These are phyloP conservation scores for Lachancea lanzarotensis DNA, from an alignment of 805 yeast genomes.

Conservation along the genomic window DNA sequence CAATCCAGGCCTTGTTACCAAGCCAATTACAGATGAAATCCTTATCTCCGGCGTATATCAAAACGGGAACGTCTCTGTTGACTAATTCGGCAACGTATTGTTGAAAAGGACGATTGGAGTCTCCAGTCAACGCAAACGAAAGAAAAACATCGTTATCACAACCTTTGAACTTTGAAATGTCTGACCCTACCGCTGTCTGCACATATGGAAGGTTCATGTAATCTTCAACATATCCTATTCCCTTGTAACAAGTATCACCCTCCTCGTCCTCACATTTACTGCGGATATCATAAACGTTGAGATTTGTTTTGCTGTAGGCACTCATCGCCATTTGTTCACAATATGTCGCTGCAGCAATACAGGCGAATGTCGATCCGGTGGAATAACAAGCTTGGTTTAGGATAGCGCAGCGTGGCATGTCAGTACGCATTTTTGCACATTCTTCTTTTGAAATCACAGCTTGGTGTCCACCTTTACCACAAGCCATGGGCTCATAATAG, in stretches of 20 bases:
- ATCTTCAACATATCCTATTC: slow-evolving; percentile 59
- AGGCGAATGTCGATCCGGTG: slow-evolving; percentile 56
- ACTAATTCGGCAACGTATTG: slow-evolving; percentile 61
- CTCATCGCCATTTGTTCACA: slow-evolving; percentile 65
- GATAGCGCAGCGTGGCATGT: slow-evolving; percentile 58
- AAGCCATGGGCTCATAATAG: slow-evolving; percentile 88
- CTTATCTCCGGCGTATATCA: slow-evolving; percentile 91
- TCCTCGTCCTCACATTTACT: slow-evolving; percentile 64
- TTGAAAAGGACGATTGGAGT: slow-evolving; percentile 81
- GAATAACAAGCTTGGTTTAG: slow-evolving; percentile 62
- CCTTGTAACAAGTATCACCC: slow-evolving; percentile 61
- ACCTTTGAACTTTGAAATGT: slow-evolving; percentile 61
- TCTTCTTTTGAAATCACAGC: slow-evolving; percentile 63
- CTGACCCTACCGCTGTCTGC: slow-evolving; percentile 74
- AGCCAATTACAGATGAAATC: slow-evolving; percentile 92
- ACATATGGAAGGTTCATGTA: slow-evolving; percentile 71
- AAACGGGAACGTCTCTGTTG: slow-evolving; percentile 66
- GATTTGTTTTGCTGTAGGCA: slow-evolving; percentile 70
- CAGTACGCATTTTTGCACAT: slow-evolving; percentile 56
- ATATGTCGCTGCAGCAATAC: slow-evolving; percentile 79
- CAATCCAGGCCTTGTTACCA: slow-evolving; percentile 81
- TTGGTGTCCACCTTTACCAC: slow-evolving; percentile 81
- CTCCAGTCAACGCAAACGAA: slow-evolving; percentile 72
- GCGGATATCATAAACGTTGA: slow-evolving; percentile 83
- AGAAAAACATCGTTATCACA: slow-evolving; percentile 64